phyloP scores from a whole-genome alignment of 2,329 filamentous ascomycete species.

The Neopestalotiopsis clavispora region DNA sequence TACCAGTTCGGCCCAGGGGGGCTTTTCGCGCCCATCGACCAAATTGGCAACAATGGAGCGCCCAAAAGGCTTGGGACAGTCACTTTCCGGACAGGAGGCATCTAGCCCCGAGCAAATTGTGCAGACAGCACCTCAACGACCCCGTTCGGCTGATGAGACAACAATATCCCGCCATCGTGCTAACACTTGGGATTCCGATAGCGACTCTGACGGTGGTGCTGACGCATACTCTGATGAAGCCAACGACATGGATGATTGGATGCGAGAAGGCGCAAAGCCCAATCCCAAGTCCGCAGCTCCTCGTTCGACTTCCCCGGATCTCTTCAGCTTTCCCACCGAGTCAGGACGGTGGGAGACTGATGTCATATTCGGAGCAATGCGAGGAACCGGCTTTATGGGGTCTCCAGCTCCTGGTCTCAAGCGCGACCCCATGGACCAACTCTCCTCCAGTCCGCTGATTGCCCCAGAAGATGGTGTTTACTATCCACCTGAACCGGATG shows the following conservation, averaged over 20 bases:
- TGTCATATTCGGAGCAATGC: conserved; percentile 49
- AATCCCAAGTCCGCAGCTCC: conserved; percentile 28
- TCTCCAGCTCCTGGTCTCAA: conserved; percentile 37
- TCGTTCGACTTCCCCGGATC: conserved; percentile 51
- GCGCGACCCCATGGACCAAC: conserved; percentile 50
- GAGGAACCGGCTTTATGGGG: conserved; percentile 39
- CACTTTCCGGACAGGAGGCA: conserved; percentile 34
- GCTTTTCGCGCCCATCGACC: conserved; percentile 33
- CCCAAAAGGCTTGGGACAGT: conserved; percentile 27
- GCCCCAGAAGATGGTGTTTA: conserved; percentile 42
- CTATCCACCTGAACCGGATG: conserved; percentile 30
- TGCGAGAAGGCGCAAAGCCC: conserved; percentile 57
- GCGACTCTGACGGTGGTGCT: conserved; percentile 48
- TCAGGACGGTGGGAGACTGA: conserved; percentile 52
- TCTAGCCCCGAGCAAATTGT: conserved; percentile 30
- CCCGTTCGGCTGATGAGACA: conserved; percentile 53
- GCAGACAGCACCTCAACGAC: conserved; percentile 40
- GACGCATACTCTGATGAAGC: conserved; percentile 45
- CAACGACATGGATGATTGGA: conserved; percentile 61
- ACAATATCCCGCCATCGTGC: conserved; percentile 44
- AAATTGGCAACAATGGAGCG: conserved; percentile 38
- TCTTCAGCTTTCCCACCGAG: conserved; percentile 56
- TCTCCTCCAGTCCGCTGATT: conserved; percentile 46
- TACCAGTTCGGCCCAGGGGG: not conserved
- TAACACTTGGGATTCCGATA: conserved; percentile 53